Conservation (phyloP, 306 rosid species). For the Corylus americana region DNA sequence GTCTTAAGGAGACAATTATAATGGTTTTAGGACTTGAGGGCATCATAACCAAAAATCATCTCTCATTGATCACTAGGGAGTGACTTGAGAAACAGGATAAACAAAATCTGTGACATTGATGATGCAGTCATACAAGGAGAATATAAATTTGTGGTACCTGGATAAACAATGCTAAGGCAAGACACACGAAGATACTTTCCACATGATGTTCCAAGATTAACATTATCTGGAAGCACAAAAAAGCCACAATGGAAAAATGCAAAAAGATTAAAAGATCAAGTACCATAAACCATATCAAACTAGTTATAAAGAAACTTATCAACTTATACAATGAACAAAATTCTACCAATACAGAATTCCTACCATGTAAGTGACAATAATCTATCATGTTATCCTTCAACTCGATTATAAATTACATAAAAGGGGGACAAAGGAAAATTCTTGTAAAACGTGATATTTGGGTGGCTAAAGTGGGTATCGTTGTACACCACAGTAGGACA, state of each 20-base stretch:
- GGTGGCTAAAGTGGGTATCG: not conserved
- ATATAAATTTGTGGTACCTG: constrained; percentile 45
- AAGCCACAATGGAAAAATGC: not conserved
- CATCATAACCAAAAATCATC: not conserved
- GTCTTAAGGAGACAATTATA: not conserved
- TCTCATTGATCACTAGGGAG: constrained; percentile 45
- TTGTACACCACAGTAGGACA: not conserved
- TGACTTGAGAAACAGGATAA: constrained; percentile 23
- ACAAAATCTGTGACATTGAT: not conserved
- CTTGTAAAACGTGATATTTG: not conserved
- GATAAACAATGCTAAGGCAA: constrained; percentile 81
- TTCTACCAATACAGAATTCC: not conserved
- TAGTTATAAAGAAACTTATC: not conserved
- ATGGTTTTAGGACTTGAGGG: not conserved
- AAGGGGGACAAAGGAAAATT: not conserved
- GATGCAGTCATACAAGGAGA: not conserved
- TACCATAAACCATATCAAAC: not conserved
- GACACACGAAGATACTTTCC: constrained; percentile 80
- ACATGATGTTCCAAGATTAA: constrained; percentile 77
- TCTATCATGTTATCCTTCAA: not conserved
- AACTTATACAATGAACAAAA: not conserved
- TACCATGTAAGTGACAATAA: not conserved
- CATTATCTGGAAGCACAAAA: constrained; percentile 50
- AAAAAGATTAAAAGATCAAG: not conserved
- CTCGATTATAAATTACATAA: not conserved